Percentiles rank a stretch among this genome's conserved stretches.
Evolutionary conservation across 2,329 filamentous ascomycete genomes (phyloP).

Genomic region (Pleochaeta shiraiana): DNA sequence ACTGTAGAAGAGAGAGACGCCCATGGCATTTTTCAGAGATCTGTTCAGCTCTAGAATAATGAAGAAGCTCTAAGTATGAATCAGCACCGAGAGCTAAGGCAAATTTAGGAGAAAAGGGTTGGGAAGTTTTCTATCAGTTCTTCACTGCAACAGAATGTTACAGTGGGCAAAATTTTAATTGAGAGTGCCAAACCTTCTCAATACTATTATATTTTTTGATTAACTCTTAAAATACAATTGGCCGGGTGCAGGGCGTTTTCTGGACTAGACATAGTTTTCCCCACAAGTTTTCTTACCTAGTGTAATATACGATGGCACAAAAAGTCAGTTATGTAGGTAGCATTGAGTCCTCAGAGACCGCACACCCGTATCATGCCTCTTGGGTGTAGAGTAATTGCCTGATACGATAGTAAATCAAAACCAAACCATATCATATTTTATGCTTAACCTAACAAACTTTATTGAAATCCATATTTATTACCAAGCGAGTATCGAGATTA

Average conservation of each 20-base stretch:
- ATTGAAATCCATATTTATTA: too few species aligned
- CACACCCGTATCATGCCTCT: background rate
- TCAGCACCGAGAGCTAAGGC: background rate
- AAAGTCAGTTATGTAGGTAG: too few species aligned
- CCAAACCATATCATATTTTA: too few species aligned
- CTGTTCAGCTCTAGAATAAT: background rate
- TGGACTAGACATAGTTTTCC: too few species aligned
- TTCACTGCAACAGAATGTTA: background rate
- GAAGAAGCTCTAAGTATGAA: background rate
- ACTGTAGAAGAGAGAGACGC: background rate
- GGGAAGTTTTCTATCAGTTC: background rate
- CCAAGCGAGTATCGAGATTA: too few species aligned
- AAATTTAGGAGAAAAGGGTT: background rate
- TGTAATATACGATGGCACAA: too few species aligned
- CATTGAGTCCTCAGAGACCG: background rate
- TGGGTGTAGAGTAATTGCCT: background rate
- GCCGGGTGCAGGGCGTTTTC: too few species aligned
- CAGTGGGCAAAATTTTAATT: background rate
- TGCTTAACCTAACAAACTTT: too few species aligned
- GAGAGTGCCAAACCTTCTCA: background rate
- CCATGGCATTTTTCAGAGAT: background rate
- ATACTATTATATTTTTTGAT: too few species aligned
- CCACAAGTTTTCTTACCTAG: too few species aligned
- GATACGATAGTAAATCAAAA: slow-evolving; percentile 4
- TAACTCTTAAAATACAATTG: too few species aligned